These are phyloP conservation scores for Aquilaria yunnanensis DNA, from an alignment of 345 rosid genomes.

Conservation along the genomic window DNA sequence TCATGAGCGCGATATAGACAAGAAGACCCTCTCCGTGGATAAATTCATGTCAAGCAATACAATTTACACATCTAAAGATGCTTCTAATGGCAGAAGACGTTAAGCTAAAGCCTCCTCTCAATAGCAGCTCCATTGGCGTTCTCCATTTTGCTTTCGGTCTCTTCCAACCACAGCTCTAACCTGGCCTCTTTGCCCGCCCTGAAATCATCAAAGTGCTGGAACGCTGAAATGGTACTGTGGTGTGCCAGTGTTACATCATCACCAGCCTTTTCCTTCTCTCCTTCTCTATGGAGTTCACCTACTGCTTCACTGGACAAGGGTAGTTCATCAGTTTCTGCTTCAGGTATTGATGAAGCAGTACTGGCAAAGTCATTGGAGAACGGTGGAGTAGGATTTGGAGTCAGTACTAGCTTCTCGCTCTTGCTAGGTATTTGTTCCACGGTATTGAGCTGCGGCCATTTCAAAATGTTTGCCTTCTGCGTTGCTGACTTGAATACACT, in stretches of 20 bases:
- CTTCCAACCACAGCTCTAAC: slow-evolving; percentile 76
- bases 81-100: background rate
- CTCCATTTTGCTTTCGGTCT: slow-evolving; percentile 23
- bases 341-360: slow-evolving; percentile 31
- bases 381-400: slow-evolving; percentile 16
- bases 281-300: slow-evolving; percentile 26
- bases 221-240: slow-evolving; percentile 9
- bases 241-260: slow-evolving; percentile 9
- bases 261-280: slow-evolving; percentile 20
- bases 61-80: slow-evolving; percentile 14
- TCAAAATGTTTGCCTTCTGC: slow-evolving; percentile 63
- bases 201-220: slow-evolving; percentile 49
- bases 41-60: slow-evolving; percentile 8
- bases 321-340: slow-evolving; percentile 47
- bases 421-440: slow-evolving; percentile 26
- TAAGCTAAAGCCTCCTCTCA: slow-evolving; percentile 4
- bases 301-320: slow-evolving; percentile 38
- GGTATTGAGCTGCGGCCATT: slow-evolving; percentile 66
- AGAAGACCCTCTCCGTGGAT: background rate
- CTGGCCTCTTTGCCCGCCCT: slow-evolving; percentile 75
- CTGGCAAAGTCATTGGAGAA: slow-evolving; percentile 31
- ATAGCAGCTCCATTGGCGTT: slow-evolving; percentile 3
- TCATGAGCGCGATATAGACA: background rate
- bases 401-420: slow-evolving; percentile 18
- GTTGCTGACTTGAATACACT: slow-evolving; percentile 62